These are phyloP conservation scores for Durotheca rogersii DNA, from an alignment of 495 filamentous ascomycete species.

Conservation along the genomic window DNA sequence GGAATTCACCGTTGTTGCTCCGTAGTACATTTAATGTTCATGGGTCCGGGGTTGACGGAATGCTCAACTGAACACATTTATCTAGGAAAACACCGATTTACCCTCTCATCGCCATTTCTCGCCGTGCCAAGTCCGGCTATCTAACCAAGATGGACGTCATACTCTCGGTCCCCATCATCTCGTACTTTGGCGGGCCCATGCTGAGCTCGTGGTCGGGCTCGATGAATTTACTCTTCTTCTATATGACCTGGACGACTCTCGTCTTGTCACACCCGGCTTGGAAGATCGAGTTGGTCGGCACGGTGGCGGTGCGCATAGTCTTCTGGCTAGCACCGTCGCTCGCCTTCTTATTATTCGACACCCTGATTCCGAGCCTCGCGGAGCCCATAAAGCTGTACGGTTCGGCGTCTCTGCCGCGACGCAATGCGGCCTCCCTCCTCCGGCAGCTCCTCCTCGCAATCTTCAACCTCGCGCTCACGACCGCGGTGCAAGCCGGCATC, in stretches of 20 bases:
- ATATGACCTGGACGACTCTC: slow-evolving; percentile 84
- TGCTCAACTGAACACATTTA: no score
- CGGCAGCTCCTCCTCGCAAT: slow-evolving; percentile 56
- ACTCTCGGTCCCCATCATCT: slow-evolving; percentile 70
- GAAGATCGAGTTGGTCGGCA: slow-evolving; percentile 73
- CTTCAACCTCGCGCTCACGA: slow-evolving; percentile 64
- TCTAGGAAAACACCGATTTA: no score
- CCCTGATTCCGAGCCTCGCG: slow-evolving; percentile 63
- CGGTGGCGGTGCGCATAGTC: slow-evolving; percentile 63
- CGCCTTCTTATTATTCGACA: slow-evolving; percentile 73
- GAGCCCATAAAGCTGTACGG: slow-evolving; percentile 70
- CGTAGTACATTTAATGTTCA: no score
- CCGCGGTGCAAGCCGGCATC: slow-evolving; percentile 56
- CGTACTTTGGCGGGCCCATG: slow-evolving; percentile 58
- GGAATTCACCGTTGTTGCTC: no score
- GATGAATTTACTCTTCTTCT: slow-evolving; percentile 86
- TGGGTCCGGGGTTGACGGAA: no score
- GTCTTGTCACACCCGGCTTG: slow-evolving; percentile 73
- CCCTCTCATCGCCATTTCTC: no score
- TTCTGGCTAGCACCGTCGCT: slow-evolving; percentile 75
- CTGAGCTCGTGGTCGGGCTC: slow-evolving; percentile 70
- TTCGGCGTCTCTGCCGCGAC: slow-evolving; percentile 60
- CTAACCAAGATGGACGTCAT: slow-evolving; percentile 57
- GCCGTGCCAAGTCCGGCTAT: no score
- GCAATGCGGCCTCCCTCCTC: slow-evolving; percentile 42